Evolutionary conservation across 345 rosid species (phyloP), one percentile per base, ranked within the genome.

Genomic region (Arabis alpina): DNA sequence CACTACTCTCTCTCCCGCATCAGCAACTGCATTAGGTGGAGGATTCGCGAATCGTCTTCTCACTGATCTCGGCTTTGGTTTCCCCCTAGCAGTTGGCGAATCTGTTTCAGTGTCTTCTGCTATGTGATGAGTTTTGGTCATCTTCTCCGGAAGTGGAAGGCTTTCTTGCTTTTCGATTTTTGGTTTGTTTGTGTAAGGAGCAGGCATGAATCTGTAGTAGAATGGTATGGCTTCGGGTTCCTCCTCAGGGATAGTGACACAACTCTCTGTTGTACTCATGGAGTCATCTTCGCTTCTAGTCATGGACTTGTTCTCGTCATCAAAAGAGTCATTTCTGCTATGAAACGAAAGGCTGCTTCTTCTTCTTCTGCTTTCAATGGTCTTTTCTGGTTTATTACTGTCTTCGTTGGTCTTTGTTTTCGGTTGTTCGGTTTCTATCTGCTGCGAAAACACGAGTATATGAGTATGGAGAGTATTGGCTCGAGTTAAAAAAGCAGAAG

Each of bases 21-120:
- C 37, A 6, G n/a, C n/a, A n/a, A n/a, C n/a, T n/a, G n/a, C n/a
- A n/a, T n/a, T n/a, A n/a, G 69, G 81, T 0, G 76, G 76, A 8
- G 60, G 81, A 27, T 79, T 86, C 54, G 70, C 71, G 49, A 67
- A 66, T 62, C 82, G 76, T 44, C 80, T 80, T 73, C 94, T 80
- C 63, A 85, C 85, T 49, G 97, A 87, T 80, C 79, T 82, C 30
- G 93, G 96, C 79, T 79, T 83, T 56, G 89, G 80, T 70, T 77
- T 80, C 3, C 82, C 43, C 61, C 72, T 82, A 14, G 2, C 83
- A 14, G 2, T 45, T 4, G 23, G 58, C 4, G 77, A 59, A 11
- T 71, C 78, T 72, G 73, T 71, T 34, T 34, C 37, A 6, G 6
- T 54, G 50, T 72, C 72, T 8, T 45, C 76, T 4, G 47, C 70